Evolutionary conservation across 1,284 basidiomycete species (phyloP).

Genomic region (Malassezia obtusa): DNA sequence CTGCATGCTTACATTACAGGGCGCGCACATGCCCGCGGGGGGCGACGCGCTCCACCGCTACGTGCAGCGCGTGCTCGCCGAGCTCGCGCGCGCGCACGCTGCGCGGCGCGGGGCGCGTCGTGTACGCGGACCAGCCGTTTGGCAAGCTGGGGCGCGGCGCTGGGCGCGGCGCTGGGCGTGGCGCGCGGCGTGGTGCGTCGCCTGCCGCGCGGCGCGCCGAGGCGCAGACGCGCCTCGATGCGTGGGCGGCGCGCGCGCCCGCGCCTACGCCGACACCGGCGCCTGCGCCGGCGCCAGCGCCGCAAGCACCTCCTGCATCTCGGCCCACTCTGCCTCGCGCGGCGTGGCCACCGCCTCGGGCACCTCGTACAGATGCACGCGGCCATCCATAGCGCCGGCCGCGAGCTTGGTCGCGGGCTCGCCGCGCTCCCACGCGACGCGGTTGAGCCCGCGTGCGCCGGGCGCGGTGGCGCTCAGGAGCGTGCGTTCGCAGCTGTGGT

Average conservation of each 20-base stretch:
- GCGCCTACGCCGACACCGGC: background rate
- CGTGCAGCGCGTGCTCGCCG: background rate
- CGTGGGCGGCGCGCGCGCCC: too few relatives aligned
- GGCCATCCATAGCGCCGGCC: conserved; percentile 81
- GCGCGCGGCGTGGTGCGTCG: too few relatives aligned
- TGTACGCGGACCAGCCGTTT: conserved; percentile 8
- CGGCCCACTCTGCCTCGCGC: conserved; percentile 26
- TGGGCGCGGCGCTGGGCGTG: background rate
- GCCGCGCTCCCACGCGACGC: conserved; percentile 73
- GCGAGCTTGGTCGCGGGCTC: conserved; percentile 58
- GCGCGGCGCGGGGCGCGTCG: conserved; percentile 5
- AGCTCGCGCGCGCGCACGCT: background rate
- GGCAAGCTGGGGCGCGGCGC: background rate
- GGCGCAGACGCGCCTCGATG: too few relatives aligned
- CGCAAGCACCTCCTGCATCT: conserved; percentile 25
- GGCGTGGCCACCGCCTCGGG: conserved; percentile 18
- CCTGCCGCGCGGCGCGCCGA: too few relatives aligned
- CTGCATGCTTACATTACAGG: background rate
- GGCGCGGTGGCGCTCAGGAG: background rate
- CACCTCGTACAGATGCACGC: conserved; percentile 71
- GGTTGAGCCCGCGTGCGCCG: conserved; percentile 75
- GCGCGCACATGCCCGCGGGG: background rate
- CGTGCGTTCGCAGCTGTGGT: conserved; percentile 67
- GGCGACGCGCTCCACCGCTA: background rate
- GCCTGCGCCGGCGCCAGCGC: background rate